phyloP scores from a whole-genome alignment of 129 eudicot species.

The Pseudognaphalium luteoalbum region DNA sequence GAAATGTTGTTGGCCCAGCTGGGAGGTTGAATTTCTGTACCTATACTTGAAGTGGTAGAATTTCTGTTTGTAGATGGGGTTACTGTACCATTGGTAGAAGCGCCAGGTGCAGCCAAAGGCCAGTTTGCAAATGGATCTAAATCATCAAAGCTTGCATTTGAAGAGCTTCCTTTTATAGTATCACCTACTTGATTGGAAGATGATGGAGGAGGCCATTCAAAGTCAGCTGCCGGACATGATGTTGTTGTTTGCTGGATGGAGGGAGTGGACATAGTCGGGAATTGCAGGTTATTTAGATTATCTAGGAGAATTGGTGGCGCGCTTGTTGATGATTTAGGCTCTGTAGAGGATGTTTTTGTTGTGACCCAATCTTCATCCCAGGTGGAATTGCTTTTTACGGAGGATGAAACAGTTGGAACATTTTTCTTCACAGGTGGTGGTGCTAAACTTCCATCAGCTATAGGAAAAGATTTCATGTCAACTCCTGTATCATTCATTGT shows the following conservation, averaged over 20 bases:
- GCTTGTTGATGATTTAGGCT: slow-evolving; percentile 36
- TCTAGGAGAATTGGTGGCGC: slow-evolving; percentile 39
- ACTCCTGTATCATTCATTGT: slow-evolving; percentile 66
- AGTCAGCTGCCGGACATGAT: slow-evolving; percentile 73
- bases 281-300: slow-evolving; percentile 29
- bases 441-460: slow-evolving; percentile 33
- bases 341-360: slow-evolving; percentile 40
- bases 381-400: slow-evolving; percentile 46
- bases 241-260: slow-evolving; percentile 46
- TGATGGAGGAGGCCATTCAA: slow-evolving; percentile 85
- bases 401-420: slow-evolving; percentile 41
- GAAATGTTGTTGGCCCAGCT: slow-evolving; percentile 45
- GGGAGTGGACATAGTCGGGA: slow-evolving; percentile 45
- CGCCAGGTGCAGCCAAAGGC: slow-evolving; percentile 53
- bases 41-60: slow-evolving; percentile 18
- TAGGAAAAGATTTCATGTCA: slow-evolving; percentile 49
- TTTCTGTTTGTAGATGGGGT: slow-evolving; percentile 9
- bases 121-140: slow-evolving; percentile 94
- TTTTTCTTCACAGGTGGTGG: slow-evolving; percentile 40
- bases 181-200: slow-evolving; percentile 43
- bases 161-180: slow-evolving; percentile 33
- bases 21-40: slow-evolving; percentile 37
- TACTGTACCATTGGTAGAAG: slow-evolving; percentile 39
- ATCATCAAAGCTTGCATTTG: slow-evolving; percentile 67
- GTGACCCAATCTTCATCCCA: slow-evolving; percentile 98